phyloP scores from a whole-genome alignment of 2,329 filamentous ascomycete genomes.

The Aspergillus fijiensis region DNA sequence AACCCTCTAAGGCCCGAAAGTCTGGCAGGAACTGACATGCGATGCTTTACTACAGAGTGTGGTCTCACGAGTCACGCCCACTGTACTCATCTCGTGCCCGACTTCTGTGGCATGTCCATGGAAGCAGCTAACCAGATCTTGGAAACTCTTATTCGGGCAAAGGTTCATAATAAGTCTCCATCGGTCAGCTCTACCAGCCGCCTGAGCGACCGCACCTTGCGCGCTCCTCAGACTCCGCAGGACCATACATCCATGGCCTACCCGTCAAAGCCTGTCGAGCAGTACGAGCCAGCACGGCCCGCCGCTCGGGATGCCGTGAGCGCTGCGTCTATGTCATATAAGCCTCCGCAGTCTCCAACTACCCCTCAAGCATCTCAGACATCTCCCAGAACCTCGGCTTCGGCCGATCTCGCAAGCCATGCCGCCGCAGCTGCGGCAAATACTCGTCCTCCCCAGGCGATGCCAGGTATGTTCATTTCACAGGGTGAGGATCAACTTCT shows the following conservation, averaged over 20 bases:
- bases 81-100: slow-evolving; percentile 92
- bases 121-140: slow-evolving; percentile 91
- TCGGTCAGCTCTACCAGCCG: slow-evolving; percentile 47
- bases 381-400: slow-evolving; percentile 51
- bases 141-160: slow-evolving; percentile 77
- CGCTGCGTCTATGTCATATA: slow-evolving; percentile 44
- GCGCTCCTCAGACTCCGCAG: slow-evolving; percentile 44
- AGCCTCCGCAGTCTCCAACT: slow-evolving; percentile 48
- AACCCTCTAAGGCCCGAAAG: not conserved
- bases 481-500: not conserved
- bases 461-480: slow-evolving; percentile 35
- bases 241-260: slow-evolving; percentile 40
- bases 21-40: not conserved
- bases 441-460: slow-evolving; percentile 46
- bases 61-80: slow-evolving; percentile 84
- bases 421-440: slow-evolving; percentile 51
- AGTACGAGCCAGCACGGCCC: slow-evolving; percentile 38
- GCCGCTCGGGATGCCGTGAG: slow-evolving; percentile 43
- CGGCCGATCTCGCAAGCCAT: slow-evolving; percentile 45
- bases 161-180: slow-evolving; percentile 64
- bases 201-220: slow-evolving; percentile 67
- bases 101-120: slow-evolving; percentile 99
- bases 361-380: slow-evolving; percentile 45
- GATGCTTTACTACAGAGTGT: slow-evolving; percentile 63
- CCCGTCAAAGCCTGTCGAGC: slow-evolving; percentile 37